Evolutionary conservation across 805 yeast genomes (phyloP).

Genomic region (Sugiyamaella qingdaonensis): DNA sequence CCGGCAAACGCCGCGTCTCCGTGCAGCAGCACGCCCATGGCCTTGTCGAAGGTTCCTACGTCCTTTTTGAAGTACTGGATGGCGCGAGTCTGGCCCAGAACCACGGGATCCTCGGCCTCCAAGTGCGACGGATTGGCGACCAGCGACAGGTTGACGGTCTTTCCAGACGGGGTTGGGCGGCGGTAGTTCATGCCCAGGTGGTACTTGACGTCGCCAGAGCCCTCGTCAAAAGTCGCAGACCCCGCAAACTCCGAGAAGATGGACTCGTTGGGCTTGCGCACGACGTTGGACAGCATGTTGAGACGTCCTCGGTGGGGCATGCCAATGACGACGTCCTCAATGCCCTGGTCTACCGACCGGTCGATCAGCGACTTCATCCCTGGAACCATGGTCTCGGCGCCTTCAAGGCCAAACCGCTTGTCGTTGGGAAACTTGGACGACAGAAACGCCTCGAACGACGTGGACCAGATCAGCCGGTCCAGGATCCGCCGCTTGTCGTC

Average conservation of each 20-base stretch:
- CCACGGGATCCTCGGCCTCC: conserved; percentile 99
- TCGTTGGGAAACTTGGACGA: conserved; percentile 97
- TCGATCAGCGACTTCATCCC: conserved; percentile 96
- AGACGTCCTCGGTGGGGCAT: conserved; percentile 99
- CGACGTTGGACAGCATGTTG: conserved; percentile 96
- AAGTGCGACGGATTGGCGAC: conserved; percentile 99
- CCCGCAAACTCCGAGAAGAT: conserved; percentile 96
- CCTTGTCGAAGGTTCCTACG: conserved; percentile 75
- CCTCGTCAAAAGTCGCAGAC: conserved; percentile 84
- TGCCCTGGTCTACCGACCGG: conserved; percentile 78
- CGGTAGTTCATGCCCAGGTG: conserved; percentile 99
- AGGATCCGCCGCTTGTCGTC: conserved; percentile 95
- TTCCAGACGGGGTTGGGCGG: conserved; percentile 98
- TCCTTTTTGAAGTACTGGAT: conserved; percentile 88
- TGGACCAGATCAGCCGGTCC: conserved; percentile 95
- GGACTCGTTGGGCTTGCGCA: conserved; percentile 97
- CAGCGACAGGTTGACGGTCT: conserved; percentile 86
- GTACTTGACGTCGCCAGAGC: conserved; percentile 98
- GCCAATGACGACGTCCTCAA: conserved; percentile 95
- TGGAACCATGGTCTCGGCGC: conserved; percentile 94
- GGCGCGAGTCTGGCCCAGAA: conserved; percentile 96
- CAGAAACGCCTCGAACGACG: conserved; percentile 87
- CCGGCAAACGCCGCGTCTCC: conserved; percentile 99
- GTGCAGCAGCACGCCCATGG: conserved; percentile 87
- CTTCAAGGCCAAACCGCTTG: conserved; percentile 97